phyloP scores from a whole-genome alignment of 495 filamentous ascomycete species.

The Bacidia gigantensis region DNA sequence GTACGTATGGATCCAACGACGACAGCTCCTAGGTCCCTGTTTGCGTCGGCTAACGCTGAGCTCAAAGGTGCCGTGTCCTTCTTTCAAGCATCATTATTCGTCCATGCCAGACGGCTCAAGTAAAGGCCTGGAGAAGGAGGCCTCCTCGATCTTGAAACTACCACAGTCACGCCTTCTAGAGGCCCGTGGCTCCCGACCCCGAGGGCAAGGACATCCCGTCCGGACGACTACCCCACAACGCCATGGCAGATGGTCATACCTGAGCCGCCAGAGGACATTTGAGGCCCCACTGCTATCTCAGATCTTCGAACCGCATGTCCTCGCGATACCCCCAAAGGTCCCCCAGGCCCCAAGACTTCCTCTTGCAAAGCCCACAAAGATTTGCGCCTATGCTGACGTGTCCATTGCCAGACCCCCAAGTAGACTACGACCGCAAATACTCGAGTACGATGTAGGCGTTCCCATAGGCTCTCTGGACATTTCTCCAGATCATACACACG shows the following conservation, averaged over 20 bases:
- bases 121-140: background rate
- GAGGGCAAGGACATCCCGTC: background rate
- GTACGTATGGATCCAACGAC: background rate
- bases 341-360: slow-evolving; percentile 2
- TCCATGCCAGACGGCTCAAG: background rate
- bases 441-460: slow-evolving; percentile 45
- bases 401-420: background rate
- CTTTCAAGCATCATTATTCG: background rate
- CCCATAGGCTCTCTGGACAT: slow-evolving; percentile 65
- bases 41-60: background rate
- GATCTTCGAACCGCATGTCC: background rate
- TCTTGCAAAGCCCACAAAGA: background rate
- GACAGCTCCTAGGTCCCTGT: background rate
- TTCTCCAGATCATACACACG: slow-evolving; percentile 61
- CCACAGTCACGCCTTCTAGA: too few species aligned
- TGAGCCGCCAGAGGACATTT: background rate
- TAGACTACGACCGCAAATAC: background rate
- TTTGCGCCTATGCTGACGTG: background rate
- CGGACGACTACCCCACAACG: background rate
- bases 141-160: too few species aligned
- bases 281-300: background rate
- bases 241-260: background rate
- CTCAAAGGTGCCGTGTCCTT: background rate
- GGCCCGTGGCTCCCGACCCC: background rate
- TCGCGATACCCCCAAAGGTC: background rate